Evolutionary conservation across 345 rosid species (phyloP).

Genomic region (Acer saccharum): DNA sequence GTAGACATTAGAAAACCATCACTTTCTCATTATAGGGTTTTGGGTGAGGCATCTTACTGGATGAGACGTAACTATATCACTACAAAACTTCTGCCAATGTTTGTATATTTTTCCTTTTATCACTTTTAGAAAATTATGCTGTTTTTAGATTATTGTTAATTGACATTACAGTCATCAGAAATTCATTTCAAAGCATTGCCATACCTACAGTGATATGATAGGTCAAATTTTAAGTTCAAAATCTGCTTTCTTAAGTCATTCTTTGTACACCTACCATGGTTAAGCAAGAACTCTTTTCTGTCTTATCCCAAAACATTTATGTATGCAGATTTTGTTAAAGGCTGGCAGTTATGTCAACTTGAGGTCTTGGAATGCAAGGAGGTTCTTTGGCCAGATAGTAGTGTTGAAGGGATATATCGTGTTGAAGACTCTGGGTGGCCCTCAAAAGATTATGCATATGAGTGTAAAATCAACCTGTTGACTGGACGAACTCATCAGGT

Average conservation of each 20-base stretch:
- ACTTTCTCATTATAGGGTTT: neutral
- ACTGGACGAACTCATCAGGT: slow-evolving; percentile 99
- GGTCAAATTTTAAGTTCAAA: neutral
- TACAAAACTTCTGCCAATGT: neutral
- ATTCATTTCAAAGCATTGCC: neutral
- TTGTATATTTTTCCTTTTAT: neutral
- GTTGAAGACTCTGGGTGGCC: slow-evolving; percentile 75
- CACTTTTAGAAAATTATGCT: neutral
- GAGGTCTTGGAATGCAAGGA: slow-evolving; percentile 81
- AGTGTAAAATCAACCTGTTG: slow-evolving; percentile 83
- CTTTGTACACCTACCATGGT: slow-evolving; percentile 4
- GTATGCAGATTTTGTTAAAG: slow-evolving; percentile 57
- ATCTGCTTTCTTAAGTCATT: slow-evolving; percentile 10
- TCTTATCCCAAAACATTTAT: neutral
- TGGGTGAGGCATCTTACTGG: neutral
- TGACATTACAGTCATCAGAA: neutral
- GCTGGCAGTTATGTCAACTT: slow-evolving; percentile 88
- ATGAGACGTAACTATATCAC: neutral
- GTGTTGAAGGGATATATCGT: slow-evolving; percentile 46
- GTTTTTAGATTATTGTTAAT: neutral
- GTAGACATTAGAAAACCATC: neutral
- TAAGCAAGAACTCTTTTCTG: neutral
- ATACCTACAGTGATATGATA: slow-evolving; percentile 6
- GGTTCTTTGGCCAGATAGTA: slow-evolving; percentile 76
- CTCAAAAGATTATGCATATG: slow-evolving; percentile 64